Conservation (phyloP, 495 filamentous ascomycete genomes). For the Entonaema liquescens region DNA sequence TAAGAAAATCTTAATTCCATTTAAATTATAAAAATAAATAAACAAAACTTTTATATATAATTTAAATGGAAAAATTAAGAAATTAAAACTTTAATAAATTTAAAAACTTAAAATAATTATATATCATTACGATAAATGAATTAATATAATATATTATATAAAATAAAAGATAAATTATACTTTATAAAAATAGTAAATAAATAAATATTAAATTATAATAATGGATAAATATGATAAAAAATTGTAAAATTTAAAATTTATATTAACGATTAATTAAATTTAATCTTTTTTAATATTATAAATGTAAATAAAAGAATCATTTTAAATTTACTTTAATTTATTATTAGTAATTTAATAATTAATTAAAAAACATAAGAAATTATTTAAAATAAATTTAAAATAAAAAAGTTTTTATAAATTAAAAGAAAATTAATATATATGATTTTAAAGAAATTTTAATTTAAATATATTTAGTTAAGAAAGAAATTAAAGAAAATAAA, state of each 20-base stretch:
- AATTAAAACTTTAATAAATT: background rate
- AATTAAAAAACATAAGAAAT: background rate
- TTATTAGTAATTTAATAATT: background rate
- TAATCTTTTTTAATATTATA: background rate
- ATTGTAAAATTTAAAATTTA: background rate
- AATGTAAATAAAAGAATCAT: background rate
- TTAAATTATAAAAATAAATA: background rate
- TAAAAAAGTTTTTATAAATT: background rate
- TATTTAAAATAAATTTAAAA: background rate
- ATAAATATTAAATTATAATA: background rate
- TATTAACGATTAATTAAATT: background rate
- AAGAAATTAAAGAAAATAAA: background rate
- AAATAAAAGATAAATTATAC: background rate
- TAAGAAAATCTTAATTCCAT: background rate
- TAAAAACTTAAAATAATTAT: background rate
- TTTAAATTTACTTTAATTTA: background rate
- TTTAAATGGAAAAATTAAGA: background rate
- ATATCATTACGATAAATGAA: background rate
- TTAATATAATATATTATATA: background rate
- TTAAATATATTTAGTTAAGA: background rate
- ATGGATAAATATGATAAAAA: background rate
- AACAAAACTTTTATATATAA: background rate
- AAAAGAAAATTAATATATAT: background rate
- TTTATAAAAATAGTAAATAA: background rate
- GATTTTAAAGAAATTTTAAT: background rate